phyloP scores from a whole-genome alignment of 73 alveolate species.

The Tetrahymena elliotti region DNA sequence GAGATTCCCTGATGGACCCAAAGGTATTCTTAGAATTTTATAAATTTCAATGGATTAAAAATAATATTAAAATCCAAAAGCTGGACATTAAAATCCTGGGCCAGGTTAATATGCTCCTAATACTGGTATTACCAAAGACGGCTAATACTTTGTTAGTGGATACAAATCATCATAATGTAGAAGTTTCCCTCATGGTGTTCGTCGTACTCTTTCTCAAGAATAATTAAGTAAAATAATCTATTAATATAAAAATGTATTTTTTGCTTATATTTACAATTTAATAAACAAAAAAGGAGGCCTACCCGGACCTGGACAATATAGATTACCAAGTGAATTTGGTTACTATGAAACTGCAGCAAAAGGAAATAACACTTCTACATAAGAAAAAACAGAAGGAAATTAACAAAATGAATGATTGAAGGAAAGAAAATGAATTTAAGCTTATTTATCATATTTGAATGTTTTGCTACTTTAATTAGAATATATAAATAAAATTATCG shows the following conservation, averaged over 20 bases:
- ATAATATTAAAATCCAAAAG: background rate
- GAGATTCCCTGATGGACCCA: constrained; percentile 37
- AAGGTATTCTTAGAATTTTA: background rate
- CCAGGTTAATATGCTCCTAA: constrained; percentile 55
- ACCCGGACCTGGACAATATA: constrained; percentile 88
- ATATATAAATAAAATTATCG: too few relatives aligned
- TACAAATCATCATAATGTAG: constrained; percentile 30
- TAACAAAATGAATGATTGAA: background rate
- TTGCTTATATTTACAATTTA: too few relatives aligned
- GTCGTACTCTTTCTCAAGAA: constrained; percentile 17
- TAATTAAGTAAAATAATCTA: background rate
- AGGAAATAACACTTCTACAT: background rate
- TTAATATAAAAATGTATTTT: background rate
- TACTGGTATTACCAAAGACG: constrained; percentile 23
- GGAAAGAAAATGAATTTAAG: background rate
- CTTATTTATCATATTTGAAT: background rate
- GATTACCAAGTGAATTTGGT: constrained; percentile 82
- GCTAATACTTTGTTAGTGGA: background rate
- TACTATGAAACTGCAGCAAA: constrained; percentile 54
- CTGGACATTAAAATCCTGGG: constrained; percentile 44
- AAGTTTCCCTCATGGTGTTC: constrained; percentile 30
- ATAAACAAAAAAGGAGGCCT: constrained; percentile 7
- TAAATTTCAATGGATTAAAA: background rate
- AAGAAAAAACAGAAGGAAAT: background rate
- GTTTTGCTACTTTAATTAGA: background rate